phyloP scores from a whole-genome alignment of 768 basidiomycete genomes.

The Mycena rebaudengoi region DNA sequence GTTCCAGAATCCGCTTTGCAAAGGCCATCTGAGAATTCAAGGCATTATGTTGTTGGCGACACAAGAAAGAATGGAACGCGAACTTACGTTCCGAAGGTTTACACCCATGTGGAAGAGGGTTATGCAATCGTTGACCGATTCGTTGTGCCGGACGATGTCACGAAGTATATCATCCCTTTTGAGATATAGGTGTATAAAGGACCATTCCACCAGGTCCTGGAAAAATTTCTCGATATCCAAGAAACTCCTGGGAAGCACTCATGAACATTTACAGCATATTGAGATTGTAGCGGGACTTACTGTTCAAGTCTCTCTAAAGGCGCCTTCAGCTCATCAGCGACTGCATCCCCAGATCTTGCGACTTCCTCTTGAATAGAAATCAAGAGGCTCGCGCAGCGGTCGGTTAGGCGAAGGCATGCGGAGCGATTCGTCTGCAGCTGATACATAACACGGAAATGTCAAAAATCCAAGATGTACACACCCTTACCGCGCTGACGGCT shows the following conservation, averaged over 20 bases:
- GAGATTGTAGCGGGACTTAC: slow-evolving; percentile 40
- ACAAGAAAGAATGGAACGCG: neutral
- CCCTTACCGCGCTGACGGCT: neutral
- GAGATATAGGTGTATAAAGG: slow-evolving; percentile 65
- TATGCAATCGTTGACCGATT: slow-evolving; percentile 53
- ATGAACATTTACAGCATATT: slow-evolving; percentile 38
- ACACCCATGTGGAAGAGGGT: slow-evolving; percentile 40
- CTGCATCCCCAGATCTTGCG: slow-evolving; percentile 60
- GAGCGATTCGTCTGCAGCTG: slow-evolving; percentile 66
- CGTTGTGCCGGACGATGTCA: slow-evolving; percentile 50
- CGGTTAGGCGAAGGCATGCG: slow-evolving; percentile 73
- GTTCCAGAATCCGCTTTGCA: neutral
- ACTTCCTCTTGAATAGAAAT: slow-evolving; percentile 72
- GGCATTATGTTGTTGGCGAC: neutral
- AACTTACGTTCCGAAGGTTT: neutral
- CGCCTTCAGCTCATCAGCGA: slow-evolving; percentile 55
- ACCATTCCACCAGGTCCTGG: slow-evolving; percentile 50
- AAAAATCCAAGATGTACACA: neutral
- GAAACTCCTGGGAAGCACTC: neutral
- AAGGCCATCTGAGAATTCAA: neutral
- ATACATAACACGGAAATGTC: neutral
- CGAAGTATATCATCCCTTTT: slow-evolving; percentile 60
- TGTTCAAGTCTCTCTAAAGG: slow-evolving; percentile 62
- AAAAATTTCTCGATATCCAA: slow-evolving; percentile 47
- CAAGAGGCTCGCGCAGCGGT: slow-evolving; percentile 75